Percentiles rank a stretch among this genome's conserved stretches.
Conservation (phyloP, 1,139 yeast genomes). For the Diutina mesorugosa region DNA sequence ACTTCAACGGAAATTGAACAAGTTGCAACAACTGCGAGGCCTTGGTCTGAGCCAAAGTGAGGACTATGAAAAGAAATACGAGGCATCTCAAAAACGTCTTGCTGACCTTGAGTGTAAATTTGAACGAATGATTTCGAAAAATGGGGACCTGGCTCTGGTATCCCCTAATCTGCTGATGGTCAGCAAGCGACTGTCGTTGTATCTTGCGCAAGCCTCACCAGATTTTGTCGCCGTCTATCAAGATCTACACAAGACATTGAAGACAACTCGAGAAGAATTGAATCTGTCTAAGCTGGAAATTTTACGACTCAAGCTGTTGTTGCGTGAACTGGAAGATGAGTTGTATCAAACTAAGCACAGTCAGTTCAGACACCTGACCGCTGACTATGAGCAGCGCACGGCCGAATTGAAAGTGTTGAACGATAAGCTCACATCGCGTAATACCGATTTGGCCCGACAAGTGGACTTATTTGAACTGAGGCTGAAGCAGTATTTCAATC, state of each 20-base stretch:
- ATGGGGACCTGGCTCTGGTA: neutral
- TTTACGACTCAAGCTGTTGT: constrained; percentile 35
- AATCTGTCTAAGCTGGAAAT: constrained; percentile 38
- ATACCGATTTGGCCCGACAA: constrained; percentile 25
- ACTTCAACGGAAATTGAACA: constrained; percentile 32
- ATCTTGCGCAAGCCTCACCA: constrained; percentile 19
- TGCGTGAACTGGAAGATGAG: constrained; percentile 35
- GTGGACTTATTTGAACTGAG: constrained; percentile 45
- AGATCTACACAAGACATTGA: constrained; percentile 39
- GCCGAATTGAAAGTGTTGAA: constrained; percentile 36
- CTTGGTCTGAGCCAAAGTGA: constrained; percentile 12
- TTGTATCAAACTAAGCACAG: constrained; percentile 25
- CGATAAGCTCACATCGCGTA: constrained; percentile 39
- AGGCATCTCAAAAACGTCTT: neutral
- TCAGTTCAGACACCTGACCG: constrained; percentile 21
- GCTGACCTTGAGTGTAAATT: neutral
- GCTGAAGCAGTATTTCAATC: constrained; percentile 63
- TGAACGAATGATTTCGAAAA: neutral
- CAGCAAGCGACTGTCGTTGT: constrained; percentile 22
- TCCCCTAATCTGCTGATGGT: constrained; percentile 10
- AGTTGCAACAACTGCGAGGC: constrained; percentile 29
- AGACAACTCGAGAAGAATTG: constrained; percentile 36
- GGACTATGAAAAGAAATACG: constrained; percentile 25
- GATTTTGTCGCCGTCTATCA: constrained; percentile 43
- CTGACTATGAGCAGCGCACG: constrained; percentile 28